Evolutionary conservation across 2,329 filamentous ascomycete genomes (phyloP).

Genomic region (Ascochyta koolunga): DNA sequence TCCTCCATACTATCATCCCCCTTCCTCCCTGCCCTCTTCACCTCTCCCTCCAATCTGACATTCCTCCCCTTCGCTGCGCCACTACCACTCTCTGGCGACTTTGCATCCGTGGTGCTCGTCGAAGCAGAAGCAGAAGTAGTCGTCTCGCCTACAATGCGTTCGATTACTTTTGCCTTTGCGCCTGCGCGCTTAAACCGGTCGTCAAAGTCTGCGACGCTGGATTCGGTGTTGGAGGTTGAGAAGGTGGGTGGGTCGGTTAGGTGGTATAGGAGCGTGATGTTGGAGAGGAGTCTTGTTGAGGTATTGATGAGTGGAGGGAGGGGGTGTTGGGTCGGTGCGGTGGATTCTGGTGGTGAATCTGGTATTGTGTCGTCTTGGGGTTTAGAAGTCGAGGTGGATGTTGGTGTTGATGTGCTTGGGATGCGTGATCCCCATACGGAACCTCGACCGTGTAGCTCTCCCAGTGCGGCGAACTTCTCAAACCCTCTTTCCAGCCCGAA

Average conservation of each 20-base stretch:
- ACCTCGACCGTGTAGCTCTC: conserved; percentile 76
- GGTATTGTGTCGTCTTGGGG: too few relatives aligned
- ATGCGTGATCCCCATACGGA: conserved; percentile 83
- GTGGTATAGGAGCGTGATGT: conserved; percentile 75
- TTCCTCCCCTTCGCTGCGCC: conserved; percentile 41
- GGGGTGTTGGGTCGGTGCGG: too few relatives aligned
- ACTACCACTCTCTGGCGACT: conserved; percentile 9
- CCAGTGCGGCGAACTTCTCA: conserved; percentile 86
- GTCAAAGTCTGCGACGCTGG: conserved; percentile 89
- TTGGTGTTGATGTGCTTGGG: conserved; percentile 27
- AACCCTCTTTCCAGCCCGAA: conserved; percentile 93
- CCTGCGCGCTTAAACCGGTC: conserved; percentile 82
- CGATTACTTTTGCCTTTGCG: conserved; percentile 84
- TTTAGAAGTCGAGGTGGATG: too few relatives aligned
- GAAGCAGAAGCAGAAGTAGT: background rate
- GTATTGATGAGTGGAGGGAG: background rate
- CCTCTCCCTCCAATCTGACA: conserved; percentile 23
- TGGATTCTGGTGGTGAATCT: background rate
- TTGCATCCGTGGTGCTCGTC: background rate
- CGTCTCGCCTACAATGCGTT: conserved; percentile 65
- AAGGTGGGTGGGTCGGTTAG: conserved; percentile 80
- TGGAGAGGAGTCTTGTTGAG: conserved; percentile 70
- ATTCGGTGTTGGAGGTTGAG: conserved; percentile 82
- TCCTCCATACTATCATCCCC: conserved; percentile 44
- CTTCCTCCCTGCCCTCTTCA: conserved; percentile 21